Evolutionary conservation across 1,284 basidiomycete genomes (phyloP).

Genomic region (Bjerkandera adusta): DNA sequence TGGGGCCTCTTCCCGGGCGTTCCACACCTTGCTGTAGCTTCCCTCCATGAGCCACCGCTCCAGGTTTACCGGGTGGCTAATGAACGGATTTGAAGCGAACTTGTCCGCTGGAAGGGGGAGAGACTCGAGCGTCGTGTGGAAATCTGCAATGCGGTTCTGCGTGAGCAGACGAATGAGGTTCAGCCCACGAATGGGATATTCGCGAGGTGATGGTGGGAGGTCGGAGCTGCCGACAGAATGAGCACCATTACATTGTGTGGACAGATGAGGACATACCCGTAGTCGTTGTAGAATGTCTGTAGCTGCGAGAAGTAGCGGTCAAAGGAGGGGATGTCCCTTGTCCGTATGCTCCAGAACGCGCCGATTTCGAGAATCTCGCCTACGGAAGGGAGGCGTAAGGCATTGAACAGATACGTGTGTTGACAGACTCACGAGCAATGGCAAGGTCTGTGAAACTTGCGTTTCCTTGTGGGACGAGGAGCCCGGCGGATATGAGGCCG

Average conservation of each 20-base stretch:
- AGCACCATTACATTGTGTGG: neutral
- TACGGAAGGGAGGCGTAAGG: constrained; percentile 28
- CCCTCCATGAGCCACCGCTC: constrained; percentile 99
- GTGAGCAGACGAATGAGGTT: constrained; percentile 94
- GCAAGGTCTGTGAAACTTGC: constrained; percentile 61
- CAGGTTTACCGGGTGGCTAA: constrained; percentile 85
- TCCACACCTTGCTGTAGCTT: constrained; percentile 97
- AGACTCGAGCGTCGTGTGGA: constrained; percentile 99
- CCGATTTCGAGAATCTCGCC: constrained; percentile 96
- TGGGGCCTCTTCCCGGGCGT: constrained; percentile 85
- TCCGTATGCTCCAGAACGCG: constrained; percentile 89
- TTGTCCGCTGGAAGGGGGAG: constrained; percentile 75
- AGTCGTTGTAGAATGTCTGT: constrained; percentile 91
- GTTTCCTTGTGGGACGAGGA: constrained; percentile 66
- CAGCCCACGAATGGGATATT: constrained; percentile 88
- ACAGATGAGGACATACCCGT: constrained; percentile 47
- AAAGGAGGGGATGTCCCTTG: constrained; percentile 87
- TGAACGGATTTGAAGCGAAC: constrained; percentile 74
- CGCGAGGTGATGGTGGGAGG: constrained; percentile 81
- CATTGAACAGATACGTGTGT: neutral
- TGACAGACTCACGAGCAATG: constrained; percentile 58
- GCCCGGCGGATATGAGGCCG: constrained; percentile 73
- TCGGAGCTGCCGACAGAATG: constrained; percentile 45
- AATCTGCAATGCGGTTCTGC: constrained; percentile 95
- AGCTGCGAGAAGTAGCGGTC: constrained; percentile 95